A percentile compares a stretch with the other conserved stretches of the same genome.
Conservation (phyloP, 2,329 filamentous ascomycete species). For the Aspergillus sp. region DNA sequence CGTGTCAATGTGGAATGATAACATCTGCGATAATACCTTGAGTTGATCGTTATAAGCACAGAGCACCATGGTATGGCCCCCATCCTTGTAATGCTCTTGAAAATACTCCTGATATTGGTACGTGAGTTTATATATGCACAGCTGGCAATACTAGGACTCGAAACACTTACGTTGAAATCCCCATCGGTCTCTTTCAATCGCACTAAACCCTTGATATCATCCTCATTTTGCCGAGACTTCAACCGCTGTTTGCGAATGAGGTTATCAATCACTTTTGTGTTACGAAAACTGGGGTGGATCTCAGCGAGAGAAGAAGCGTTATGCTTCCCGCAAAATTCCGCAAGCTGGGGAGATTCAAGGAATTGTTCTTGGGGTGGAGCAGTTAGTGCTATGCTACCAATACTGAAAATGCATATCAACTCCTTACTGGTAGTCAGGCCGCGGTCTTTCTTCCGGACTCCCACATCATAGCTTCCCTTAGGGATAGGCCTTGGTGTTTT, state of each 20-base stretch:
- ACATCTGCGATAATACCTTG: not conserved
- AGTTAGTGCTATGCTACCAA: not conserved
- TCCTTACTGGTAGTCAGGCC: conserved; percentile 6
- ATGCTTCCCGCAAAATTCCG: conserved; percentile 10
- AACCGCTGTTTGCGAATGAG: conserved; percentile 11
- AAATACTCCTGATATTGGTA: conserved; percentile 11
- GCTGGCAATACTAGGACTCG: not conserved
- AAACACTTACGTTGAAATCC: not conserved
- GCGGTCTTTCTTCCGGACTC: not conserved
- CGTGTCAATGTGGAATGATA: conserved; percentile 11
- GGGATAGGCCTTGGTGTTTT: conserved; percentile 8
- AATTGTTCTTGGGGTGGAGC: not conserved
- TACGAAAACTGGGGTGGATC: conserved; percentile 4
- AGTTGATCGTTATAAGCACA: conserved; percentile 10
- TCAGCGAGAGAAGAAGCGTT: conserved; percentile 10
- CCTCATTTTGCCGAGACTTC: conserved; percentile 6
- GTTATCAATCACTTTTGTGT: conserved; percentile 6
- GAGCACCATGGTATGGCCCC: conserved; percentile 4
- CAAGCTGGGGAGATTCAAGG: conserved; percentile 8
- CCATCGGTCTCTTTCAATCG: not conserved
- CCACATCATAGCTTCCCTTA: too few species aligned
- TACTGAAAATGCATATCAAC: not conserved
- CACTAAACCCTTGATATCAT: conserved; percentile 8
- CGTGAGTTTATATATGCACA: not conserved
- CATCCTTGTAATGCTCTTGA: conserved; percentile 4